Evolutionary conservation across 2,329 filamentous ascomycete genomes (phyloP), one percentile per base, ranked within the genome.

Genomic region (Fusarium sp.): DNA sequence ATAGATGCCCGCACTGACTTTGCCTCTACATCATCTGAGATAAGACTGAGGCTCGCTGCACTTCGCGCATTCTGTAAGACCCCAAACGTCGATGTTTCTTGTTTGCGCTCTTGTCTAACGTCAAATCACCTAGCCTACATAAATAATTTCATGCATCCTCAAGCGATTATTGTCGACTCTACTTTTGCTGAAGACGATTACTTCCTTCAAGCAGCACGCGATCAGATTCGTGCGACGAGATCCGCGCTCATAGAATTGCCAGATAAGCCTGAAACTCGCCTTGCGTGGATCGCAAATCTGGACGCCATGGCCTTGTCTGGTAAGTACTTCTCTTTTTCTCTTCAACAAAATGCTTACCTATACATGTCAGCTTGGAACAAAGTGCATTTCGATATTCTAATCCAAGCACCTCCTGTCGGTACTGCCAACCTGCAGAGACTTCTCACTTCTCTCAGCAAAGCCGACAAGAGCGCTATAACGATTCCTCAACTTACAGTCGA

Each of bases 401-500:
- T 98, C 11, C 93, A 97, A 63, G 93, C 92, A 2, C 87, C 89
- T 9, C 82, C 89, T 5, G 85, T 86, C 11, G 90, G 91, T 21
- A 90, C 92, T 4, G 94, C 93, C 13, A 92, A 90, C 53, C 78
- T 98, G 30, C 87, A 93, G 53, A 87, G 93, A 58, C 84, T 98
- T 32, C 86, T 99, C 6, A 87, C 87, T 63, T 97, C 94, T 7
- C 84, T 99, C 27, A 84, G 87, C 66, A 82, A 83, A 10, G 93
- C 93, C 7, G 93, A 98, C 76, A 95, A 94, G 76, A 86, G 89
- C 48, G 90, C 91, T 1, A 83, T 91, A 43, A 82, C 86, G 2
- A 81, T 87, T 3, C 94, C 94, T 5, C 89, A 92, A 66, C 82
- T 99, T 48, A 97, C 92, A 4, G 89, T 98, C 51, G 94, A 98